Percentiles rank a stretch among this genome's conserved stretches.
Evolutionary conservation across 176 grass and related monocot genomes (phyloP).

Genomic region (Aegilops longissima): DNA sequence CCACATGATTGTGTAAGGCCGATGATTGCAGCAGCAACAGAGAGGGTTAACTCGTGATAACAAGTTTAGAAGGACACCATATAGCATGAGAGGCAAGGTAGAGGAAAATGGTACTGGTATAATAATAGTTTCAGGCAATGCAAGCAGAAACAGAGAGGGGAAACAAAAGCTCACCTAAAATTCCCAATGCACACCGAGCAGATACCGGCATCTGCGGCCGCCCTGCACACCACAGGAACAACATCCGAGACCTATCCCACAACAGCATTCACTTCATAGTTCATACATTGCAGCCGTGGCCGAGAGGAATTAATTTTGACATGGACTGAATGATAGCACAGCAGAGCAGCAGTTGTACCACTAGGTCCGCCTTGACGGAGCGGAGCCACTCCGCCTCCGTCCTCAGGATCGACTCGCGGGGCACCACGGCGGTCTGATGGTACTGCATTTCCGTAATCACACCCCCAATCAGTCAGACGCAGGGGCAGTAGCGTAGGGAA

Average conservation of each 20-base stretch:
- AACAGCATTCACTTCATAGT: background rate
- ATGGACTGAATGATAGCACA: background rate
- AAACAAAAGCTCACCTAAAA: conserved; percentile 60
- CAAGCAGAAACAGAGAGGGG: background rate
- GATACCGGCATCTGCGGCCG: conserved; percentile 63
- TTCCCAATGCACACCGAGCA: conserved; percentile 73
- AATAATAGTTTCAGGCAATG: background rate
- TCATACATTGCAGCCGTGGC: background rate
- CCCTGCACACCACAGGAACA: conserved; percentile 77
- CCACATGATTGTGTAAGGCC: background rate
- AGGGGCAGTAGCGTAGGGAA: background rate
- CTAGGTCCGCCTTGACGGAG: conserved; percentile 76
- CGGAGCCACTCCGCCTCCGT: conserved; percentile 80
- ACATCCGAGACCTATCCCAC: conserved; percentile 72
- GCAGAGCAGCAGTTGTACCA: conserved; percentile 40
- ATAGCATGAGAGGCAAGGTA: background rate
- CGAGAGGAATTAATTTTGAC: background rate
- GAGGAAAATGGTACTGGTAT: background rate
- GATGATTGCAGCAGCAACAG: background rate
- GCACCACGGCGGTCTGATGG: conserved; percentile 79
- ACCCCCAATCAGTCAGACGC: background rate
- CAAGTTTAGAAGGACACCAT: background rate
- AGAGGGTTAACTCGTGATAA: background rate
- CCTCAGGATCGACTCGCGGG: conserved; percentile 75
- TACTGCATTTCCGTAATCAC: conserved; percentile 57